Evolutionary conservation across 2,329 filamentous ascomycete species (phyloP).

Genomic region (Pseudofabraea citricarpa): DNA sequence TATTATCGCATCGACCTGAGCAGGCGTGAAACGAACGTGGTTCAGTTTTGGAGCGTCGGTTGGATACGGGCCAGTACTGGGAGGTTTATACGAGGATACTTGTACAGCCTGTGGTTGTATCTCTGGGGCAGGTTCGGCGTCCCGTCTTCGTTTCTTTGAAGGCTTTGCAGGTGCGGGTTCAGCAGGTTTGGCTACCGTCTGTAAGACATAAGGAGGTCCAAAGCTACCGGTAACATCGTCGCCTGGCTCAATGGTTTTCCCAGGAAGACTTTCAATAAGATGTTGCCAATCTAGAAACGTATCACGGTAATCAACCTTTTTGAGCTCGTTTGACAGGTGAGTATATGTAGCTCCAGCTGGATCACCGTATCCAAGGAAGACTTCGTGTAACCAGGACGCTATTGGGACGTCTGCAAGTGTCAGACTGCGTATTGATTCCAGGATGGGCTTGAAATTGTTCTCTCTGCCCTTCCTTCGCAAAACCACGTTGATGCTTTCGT

Average conservation of each 20-base stretch:
- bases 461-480: conserved; percentile 79
- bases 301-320: conserved; percentile 82
- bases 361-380: conserved; percentile 96
- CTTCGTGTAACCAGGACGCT: conserved; percentile 89
- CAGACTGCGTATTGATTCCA: conserved; percentile 86
- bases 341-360: conserved; percentile 84
- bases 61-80: conserved; percentile 85
- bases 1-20: conserved; percentile 87
- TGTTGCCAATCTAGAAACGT: conserved; percentile 97
- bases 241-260: conserved; percentile 76
- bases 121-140: conserved; percentile 62
- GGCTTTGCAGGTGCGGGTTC: conserved; percentile 50
- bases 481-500: conserved; percentile 80
- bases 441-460: conserved; percentile 93
- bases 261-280: conserved; percentile 83
- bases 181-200: conserved; percentile 53
- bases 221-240: conserved; percentile 69
- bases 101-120: conserved; percentile 63
- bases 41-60: conserved; percentile 80
- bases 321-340: conserved; percentile 70
- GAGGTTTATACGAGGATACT: conserved; percentile 85
- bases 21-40: conserved; percentile 79
- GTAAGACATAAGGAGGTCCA: conserved; percentile 81
- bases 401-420: conserved; percentile 81
- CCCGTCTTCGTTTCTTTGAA: conserved; percentile 84